Conservation (phyloP, 495 filamentous ascomycete species). For the Elasticomyces elasticus region DNA sequence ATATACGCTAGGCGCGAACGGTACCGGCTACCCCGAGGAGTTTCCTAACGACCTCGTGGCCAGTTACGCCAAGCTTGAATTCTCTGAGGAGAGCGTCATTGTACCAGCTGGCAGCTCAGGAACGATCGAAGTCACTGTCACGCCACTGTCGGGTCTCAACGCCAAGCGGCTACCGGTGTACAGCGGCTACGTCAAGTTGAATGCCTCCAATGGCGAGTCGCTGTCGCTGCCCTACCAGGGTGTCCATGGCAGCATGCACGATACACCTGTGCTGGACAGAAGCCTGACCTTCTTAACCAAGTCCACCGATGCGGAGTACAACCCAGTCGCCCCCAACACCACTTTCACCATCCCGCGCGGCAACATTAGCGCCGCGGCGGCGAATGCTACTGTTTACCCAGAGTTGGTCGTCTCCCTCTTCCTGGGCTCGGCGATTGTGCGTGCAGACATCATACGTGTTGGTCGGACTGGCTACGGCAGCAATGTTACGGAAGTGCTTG, state of each 20-base stretch:
- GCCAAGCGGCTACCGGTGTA: constrained; percentile 29
- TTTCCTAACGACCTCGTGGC: background rate
- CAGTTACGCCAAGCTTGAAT: background rate
- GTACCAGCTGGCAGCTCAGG: no score
- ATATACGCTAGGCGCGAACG: background rate
- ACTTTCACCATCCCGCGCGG: constrained; percentile 1
- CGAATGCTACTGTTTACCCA: background rate
- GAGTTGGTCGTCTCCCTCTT: background rate
- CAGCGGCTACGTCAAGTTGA: constrained; percentile 32
- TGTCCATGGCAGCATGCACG: constrained; percentile 12
- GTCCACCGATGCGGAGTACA: background rate
- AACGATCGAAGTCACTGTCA: no score
- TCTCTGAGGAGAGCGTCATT: no score
- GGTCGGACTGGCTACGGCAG: no score
- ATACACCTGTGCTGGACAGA: background rate
- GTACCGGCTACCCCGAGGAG: background rate
- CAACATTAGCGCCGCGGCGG: background rate
- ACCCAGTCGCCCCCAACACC: background rate
- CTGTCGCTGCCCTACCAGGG: constrained; percentile 32
- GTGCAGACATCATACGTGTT: no score
- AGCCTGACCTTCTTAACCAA: background rate
- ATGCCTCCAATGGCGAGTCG: constrained; percentile 27
- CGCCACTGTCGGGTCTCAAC: constrained; percentile 5
- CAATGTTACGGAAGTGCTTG: no score
- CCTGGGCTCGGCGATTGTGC: no score